These are phyloP conservation scores for Brasenia schreberi DNA, from an alignment of 164 flowering plant species.

Conservation along the genomic window DNA sequence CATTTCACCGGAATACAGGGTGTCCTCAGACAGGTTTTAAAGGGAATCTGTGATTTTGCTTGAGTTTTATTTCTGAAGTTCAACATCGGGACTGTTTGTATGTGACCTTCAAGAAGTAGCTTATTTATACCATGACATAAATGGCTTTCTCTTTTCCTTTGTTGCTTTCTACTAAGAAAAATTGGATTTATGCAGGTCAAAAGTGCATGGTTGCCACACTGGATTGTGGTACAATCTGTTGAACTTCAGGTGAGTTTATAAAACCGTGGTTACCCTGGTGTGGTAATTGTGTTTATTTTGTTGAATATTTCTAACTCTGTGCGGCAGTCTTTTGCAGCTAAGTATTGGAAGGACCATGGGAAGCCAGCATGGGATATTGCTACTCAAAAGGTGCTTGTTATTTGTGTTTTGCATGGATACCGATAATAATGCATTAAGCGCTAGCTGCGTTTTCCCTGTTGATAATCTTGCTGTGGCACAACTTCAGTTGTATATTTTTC, in stretches of 20 bases:
- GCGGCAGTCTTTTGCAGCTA: conserved; percentile 26
- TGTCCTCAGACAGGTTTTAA: too few relatives aligned
- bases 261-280: neutral
- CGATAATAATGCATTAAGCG: neutral
- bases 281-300: neutral
- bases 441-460: neutral
- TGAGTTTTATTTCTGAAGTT: too few relatives aligned
- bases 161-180: neutral
- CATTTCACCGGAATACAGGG: too few relatives aligned
- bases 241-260: conserved; percentile 39
- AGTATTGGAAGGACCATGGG: conserved; percentile 32
- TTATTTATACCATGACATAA: neutral
- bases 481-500: neutral
- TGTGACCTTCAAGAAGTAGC: neutral
- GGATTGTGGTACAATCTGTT: conserved; percentile 54
- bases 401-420: neutral
- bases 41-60: too few relatives aligned
- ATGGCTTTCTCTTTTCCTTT: neutral
- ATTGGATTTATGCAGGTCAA: conserved; percentile 40
- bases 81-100: too few relatives aligned
- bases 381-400: conserved; percentile 21
- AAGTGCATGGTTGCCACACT: conserved; percentile 94
- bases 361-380: conserved; percentile 31
- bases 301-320: neutral
- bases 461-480: neutral